These are phyloP conservation scores for Saturnispora ahearnii DNA, from an alignment of 805 yeast genomes.

Conservation along the genomic window DNA sequence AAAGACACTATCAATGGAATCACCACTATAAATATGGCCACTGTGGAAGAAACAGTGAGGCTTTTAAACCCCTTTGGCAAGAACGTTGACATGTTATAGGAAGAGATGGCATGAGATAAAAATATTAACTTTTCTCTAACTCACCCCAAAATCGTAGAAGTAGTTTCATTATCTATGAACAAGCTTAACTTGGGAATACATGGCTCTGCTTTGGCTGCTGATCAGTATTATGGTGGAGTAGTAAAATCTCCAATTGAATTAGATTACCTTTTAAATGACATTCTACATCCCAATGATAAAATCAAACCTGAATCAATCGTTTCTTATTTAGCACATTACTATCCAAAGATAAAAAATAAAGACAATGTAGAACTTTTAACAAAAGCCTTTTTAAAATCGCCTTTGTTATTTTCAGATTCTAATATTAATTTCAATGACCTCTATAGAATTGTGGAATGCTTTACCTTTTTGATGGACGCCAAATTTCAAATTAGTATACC, in stretches of 20 bases:
- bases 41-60: conserved; percentile 33
- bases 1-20: conserved; percentile 36
- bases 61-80: conserved; percentile 26
- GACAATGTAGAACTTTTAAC: conserved; percentile 38
- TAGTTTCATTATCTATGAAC: background rate
- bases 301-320: conserved; percentile 25
- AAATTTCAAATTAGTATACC: conserved; percentile 42
- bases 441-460: conserved; percentile 39
- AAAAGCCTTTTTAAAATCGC: conserved; percentile 36
- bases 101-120: background rate
- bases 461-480: conserved; percentile 35
- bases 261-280: conserved; percentile 38
- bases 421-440: conserved; percentile 24
- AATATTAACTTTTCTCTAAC: background rate
- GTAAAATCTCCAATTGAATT: conserved; percentile 30
- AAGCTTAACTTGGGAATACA: background rate
- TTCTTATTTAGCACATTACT: conserved; percentile 42
- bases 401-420: conserved; percentile 25
- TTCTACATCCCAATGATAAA: conserved; percentile 32
- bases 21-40: conserved; percentile 29
- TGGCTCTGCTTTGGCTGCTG: background rate
- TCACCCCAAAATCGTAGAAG: background rate
- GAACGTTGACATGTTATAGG: conserved; percentile 19
- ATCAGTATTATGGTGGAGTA: background rate
- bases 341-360: conserved; percentile 41